Percentiles rank a stretch among this genome's conserved stretches.
Evolutionary conservation across 2,329 filamentous ascomycete species (phyloP).

Genomic region (Colletotrichum melonis): DNA sequence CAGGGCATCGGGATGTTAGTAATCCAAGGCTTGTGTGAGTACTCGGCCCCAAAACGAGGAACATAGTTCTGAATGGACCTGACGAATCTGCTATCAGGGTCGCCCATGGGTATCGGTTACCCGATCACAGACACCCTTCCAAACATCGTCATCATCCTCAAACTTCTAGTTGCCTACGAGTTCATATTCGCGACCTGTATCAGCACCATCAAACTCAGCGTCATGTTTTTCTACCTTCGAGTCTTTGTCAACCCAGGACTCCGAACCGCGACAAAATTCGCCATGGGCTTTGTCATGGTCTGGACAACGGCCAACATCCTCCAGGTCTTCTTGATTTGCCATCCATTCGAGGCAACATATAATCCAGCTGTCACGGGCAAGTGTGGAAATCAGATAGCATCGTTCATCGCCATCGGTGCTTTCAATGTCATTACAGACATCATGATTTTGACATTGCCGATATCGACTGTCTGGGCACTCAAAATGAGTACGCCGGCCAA

Average conservation of each 20-base stretch:
- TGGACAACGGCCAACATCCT: slow-evolving; percentile 40
- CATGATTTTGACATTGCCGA: slow-evolving; percentile 49
- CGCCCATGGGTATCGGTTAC: slow-evolving; percentile 41
- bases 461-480: slow-evolving; percentile 49
- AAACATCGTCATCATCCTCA: slow-evolving; percentile 40
- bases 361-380: slow-evolving; percentile 42
- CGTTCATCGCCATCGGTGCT: slow-evolving; percentile 51
- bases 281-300: slow-evolving; percentile 44
- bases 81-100: slow-evolving; percentile 33
- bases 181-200: slow-evolving; percentile 49
- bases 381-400: slow-evolving; percentile 48
- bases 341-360: slow-evolving; percentile 39
- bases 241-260: slow-evolving; percentile 48
- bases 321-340: slow-evolving; percentile 42
- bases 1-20: slow-evolving; percentile 43
- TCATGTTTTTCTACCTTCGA: slow-evolving; percentile 54
- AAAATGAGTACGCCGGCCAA: slow-evolving; percentile 45
- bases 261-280: slow-evolving; percentile 42
- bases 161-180: slow-evolving; percentile 51
- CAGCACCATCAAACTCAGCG: slow-evolving; percentile 52
- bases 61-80: neutral
- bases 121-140: slow-evolving; percentile 37
- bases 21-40: slow-evolving; percentile 46
- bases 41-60: neutral
- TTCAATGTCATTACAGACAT: slow-evolving; percentile 52